Evolutionary conservation across 768 basidiomycete genomes (phyloP).

Genomic region (Neoboletus magnificus): DNA sequence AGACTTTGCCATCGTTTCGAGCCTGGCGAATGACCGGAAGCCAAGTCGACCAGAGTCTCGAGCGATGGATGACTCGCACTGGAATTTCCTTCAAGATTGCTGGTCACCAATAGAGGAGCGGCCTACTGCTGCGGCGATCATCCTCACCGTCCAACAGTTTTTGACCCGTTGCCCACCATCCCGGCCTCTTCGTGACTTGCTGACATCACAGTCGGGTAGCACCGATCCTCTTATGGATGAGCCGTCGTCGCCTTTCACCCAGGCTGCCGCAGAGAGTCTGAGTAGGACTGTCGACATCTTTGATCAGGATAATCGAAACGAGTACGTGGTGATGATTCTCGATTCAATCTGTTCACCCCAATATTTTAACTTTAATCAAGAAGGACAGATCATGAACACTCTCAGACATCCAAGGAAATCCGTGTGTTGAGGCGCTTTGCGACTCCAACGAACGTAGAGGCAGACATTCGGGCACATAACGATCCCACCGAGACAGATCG

Average conservation of each 20-base stretch:
- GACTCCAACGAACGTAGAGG: no score
- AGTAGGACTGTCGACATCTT: no score
- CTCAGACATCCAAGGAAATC: no score
- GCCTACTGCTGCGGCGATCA: neutral
- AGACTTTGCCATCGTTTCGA: constrained; percentile 3
- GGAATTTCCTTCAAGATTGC: constrained; percentile 9
- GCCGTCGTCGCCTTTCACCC: neutral
- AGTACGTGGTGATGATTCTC: neutral
- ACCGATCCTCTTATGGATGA: neutral
- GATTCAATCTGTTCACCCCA: no score
- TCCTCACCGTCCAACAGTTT: neutral
- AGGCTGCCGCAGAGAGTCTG: no score
- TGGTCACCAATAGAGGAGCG: constrained; percentile 2
- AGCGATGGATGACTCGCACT: constrained; percentile 2
- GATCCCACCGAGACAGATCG: no score
- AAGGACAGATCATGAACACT: no score
- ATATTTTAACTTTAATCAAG: no score
- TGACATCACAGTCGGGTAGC: neutral
- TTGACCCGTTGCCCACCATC: neutral
- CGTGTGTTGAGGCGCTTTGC: no score
- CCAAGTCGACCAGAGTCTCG: constrained; percentile 3
- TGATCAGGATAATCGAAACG: neutral
- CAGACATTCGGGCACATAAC: no score
- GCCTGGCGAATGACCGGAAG: neutral
- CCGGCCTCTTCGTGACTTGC: neutral